Evolutionary conservation across 768 basidiomycete genomes (phyloP), one percentile per base, ranked within the genome.

Genomic region (Lentinula sp.): DNA sequence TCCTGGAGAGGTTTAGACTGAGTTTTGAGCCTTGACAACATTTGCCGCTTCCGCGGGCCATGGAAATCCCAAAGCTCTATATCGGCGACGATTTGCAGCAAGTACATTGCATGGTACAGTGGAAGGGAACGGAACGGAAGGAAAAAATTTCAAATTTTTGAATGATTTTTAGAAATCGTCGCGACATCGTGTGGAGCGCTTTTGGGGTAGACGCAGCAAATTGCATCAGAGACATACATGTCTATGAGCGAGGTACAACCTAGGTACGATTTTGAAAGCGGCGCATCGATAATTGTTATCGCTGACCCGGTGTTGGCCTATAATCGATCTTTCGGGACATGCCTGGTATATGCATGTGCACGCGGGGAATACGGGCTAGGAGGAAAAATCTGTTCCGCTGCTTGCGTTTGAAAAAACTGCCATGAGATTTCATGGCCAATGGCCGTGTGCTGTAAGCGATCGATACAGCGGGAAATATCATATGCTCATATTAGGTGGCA

Each of bases 11-110:
- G 50, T 51, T 51, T 51, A 51, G 50, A 51, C 50, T 51, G 33
- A 33, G 50, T 51, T 32, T 51, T 51, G 50, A 51, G 50, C 35
- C 50, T 51, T 51, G 50, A 51, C 50, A 51, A 51, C 50, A 51
- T 51, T n/a, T 51, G 50, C 50, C 50, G 50, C 50, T 9, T 36
- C 50, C 50, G 50, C 50, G 50, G 50, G 32, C 50, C 35, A 32
- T 51, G 50, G 50, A 51, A 36, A n/a, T 28, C 28, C 28, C 28
- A 28, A 28, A 3, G 28, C 28, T 28, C 28, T 28, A 28, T 45
- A 45, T 45, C 43, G n/a, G 16, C 43, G 43, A 45, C 43, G 43
- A 7, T 16, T 45, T 45, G 20, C 46, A 48, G 28, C 3, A 28
- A 28, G 28, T 28, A 28, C 28, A 28, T 28, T 28, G 28, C 28